These are phyloP conservation scores for Candida krabiensis DNA, from an alignment of 805 yeast genomes.

Conservation along the genomic window DNA sequence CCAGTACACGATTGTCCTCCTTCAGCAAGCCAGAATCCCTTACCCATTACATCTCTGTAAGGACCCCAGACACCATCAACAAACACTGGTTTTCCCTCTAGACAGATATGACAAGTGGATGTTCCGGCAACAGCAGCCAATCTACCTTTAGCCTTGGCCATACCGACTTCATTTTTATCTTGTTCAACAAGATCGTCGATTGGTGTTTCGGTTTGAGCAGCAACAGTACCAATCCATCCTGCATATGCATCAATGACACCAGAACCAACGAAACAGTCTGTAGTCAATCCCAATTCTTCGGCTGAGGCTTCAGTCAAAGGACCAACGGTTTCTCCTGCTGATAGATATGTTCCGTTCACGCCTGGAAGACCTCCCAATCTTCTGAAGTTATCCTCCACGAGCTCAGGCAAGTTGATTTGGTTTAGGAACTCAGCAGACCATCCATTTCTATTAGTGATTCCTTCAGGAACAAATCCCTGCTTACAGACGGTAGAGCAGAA, in stretches of 20 bases:
- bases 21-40: slow-evolving; percentile 91
- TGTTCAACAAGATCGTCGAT: slow-evolving; percentile 52
- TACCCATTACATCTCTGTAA: slow-evolving; percentile 88
- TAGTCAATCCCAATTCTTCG: slow-evolving; percentile 76
- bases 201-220: slow-evolving; percentile 70
- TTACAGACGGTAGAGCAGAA: slow-evolving; percentile 92
- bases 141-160: slow-evolving; percentile 72
- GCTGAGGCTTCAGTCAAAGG: slow-evolving; percentile 67
- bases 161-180: slow-evolving; percentile 45
- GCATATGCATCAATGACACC: slow-evolving; percentile 98
- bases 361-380: slow-evolving; percentile 83
- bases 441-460: slow-evolving; percentile 88
- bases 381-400: slow-evolving; percentile 71
- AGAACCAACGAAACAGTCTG: slow-evolving; percentile 81
- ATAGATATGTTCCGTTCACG: slow-evolving; percentile 66
- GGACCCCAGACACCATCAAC: slow-evolving; percentile 99
- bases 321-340: slow-evolving; percentile 92
- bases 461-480: slow-evolving; percentile 91
- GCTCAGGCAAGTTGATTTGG: slow-evolving; percentile 69
- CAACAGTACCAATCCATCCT: slow-evolving; percentile 98
- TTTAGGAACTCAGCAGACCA: slow-evolving; percentile 84
- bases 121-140: slow-evolving; percentile 99
- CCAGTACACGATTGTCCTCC: slow-evolving; percentile 99
- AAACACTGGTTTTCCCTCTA: slow-evolving; percentile 81
- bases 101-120: slow-evolving; percentile 91